phyloP scores from a whole-genome alignment of 176 grass and related monocot species.

The Cocos nucifera region DNA sequence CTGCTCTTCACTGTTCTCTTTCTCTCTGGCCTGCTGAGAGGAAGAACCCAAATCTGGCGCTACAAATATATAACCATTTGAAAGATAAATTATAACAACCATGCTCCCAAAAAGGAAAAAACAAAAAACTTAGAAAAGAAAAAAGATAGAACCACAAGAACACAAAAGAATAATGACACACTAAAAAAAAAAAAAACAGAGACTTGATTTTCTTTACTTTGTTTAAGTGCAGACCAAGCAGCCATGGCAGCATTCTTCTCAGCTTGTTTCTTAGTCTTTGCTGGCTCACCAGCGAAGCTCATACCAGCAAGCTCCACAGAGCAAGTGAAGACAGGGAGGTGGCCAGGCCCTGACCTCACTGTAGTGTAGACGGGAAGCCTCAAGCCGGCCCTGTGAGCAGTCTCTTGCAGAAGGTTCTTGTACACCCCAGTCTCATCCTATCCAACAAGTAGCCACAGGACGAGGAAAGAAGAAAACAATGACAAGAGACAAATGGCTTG shows the following conservation, averaged over 20 bases:
- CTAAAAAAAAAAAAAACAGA: too few species aligned
- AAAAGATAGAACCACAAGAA: too few species aligned
- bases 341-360: conserved; percentile 60
- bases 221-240: conserved; percentile 74
- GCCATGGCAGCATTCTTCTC: conserved; percentile 92
- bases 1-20: conserved; percentile 40
- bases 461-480: too few species aligned
- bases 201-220: conserved; percentile 32
- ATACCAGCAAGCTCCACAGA: conserved; percentile 66
- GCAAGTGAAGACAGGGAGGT: conserved; percentile 69
- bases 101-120: too few species aligned
- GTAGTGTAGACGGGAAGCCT: conserved; percentile 83
- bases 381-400: conserved; percentile 68
- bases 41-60: conserved; percentile 49
- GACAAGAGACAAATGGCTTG: too few species aligned
- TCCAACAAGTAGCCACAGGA: background rate
- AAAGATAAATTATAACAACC: too few species aligned
- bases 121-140: too few species aligned
- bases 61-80: too few species aligned
- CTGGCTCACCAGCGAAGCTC: conserved; percentile 55
- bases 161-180: too few species aligned
- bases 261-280: conserved; percentile 93
- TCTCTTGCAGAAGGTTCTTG: conserved; percentile 95
- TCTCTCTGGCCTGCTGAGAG: conserved; percentile 16
- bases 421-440: conserved; percentile 96